phyloP scores from a whole-genome alignment of 192 early-diverging fungal genomes.

The Podila epigama region DNA sequence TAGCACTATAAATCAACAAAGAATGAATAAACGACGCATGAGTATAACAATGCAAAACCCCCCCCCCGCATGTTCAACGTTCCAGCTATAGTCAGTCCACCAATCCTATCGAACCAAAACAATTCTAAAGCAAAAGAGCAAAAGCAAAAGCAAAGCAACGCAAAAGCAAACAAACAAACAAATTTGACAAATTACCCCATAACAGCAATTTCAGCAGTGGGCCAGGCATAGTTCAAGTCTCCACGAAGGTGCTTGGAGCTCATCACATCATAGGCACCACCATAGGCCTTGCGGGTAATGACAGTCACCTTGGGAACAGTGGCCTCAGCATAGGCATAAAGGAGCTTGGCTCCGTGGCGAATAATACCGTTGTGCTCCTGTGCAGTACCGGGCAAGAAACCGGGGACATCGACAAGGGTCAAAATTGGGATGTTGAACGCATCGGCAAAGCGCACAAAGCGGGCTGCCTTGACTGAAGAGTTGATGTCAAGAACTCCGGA shows the following conservation, averaged over 20 bases:
- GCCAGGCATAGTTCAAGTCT: slow-evolving; percentile 92
- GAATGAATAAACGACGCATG: neutral
- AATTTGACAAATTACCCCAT: slow-evolving; percentile 72
- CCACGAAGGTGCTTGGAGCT: slow-evolving; percentile 94
- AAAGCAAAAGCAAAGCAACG: neutral
- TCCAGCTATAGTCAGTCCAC: neutral
- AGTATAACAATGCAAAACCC: neutral
- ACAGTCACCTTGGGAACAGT: slow-evolving; percentile 97
- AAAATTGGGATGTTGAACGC: slow-evolving; percentile 95
- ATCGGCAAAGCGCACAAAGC: slow-evolving; percentile 97
- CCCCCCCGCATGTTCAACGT: neutral
- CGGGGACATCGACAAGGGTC: slow-evolving; percentile 96
- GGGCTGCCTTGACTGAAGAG: slow-evolving; percentile 92
- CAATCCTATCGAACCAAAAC: too few species aligned
- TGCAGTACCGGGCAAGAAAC: slow-evolving; percentile 91
- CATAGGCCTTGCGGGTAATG: slow-evolving; percentile 96
- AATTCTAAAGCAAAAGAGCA: too few species aligned
- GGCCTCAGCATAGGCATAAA: slow-evolving; percentile 95
- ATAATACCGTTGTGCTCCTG: slow-evolving; percentile 98
- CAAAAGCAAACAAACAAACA: neutral
- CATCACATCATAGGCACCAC: slow-evolving; percentile 99
- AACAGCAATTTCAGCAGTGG: slow-evolving; percentile 97
- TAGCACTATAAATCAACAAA: slow-evolving; percentile 53
- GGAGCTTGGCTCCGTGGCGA: slow-evolving; percentile 93
- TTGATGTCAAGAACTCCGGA: slow-evolving; percentile 97